These are phyloP conservation scores for Eucalyptus marginata DNA, from an alignment of 345 rosid species.

Conservation along the genomic window DNA sequence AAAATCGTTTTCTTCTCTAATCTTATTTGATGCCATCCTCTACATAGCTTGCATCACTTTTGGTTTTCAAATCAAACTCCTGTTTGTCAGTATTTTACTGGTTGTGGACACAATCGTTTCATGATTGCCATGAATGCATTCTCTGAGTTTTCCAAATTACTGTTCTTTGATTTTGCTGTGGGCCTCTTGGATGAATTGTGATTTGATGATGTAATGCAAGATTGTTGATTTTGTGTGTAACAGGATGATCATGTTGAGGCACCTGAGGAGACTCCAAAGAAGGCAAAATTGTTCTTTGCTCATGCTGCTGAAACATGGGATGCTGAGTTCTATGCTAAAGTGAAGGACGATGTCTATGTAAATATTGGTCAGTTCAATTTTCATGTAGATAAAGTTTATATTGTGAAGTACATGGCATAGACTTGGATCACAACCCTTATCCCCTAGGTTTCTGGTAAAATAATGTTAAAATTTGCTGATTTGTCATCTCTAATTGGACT, in stretches of 20 bases:
- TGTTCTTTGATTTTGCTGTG: not conserved
- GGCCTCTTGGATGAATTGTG: not conserved
- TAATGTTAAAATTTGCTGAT: not conserved
- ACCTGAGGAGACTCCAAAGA: conserved; percentile 18
- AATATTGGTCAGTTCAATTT: conserved; percentile 20
- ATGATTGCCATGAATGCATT: not conserved
- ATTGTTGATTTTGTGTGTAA: not conserved
- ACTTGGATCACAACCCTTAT: not conserved
- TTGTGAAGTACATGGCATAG: not conserved
- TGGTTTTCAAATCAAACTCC: not conserved
- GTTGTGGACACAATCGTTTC: not conserved
- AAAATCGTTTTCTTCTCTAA: not conserved
- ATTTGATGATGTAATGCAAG: not conserved
- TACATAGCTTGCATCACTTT: not conserved
- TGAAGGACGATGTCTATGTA: conserved; percentile 30
- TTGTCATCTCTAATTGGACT: not conserved
- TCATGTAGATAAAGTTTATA: not conserved
- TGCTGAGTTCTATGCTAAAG: conserved; percentile 39
- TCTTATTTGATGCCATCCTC: not conserved
- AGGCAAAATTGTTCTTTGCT: conserved; percentile 20
- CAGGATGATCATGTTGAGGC: conserved; percentile 30
- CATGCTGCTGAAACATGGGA: conserved; percentile 34
- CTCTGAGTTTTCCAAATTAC: not conserved
- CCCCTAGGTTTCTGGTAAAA: not conserved
- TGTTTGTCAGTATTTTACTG: not conserved